Evolutionary conservation across 805 yeast genomes (phyloP).

Genomic region (Kregervanrija delftensis): DNA sequence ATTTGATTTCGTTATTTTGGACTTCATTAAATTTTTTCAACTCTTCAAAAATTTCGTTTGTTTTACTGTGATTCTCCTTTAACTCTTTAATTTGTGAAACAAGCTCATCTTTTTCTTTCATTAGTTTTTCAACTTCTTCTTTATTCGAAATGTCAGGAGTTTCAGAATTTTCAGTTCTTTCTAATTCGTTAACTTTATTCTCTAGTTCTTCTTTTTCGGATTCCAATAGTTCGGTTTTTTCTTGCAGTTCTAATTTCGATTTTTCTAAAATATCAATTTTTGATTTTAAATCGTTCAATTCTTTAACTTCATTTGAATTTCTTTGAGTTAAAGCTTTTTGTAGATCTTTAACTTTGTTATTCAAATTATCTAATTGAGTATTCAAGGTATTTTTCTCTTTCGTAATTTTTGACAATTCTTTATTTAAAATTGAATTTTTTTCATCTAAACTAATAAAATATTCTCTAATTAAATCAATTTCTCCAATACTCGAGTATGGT

Average conservation of each 20-base stretch:
- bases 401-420: conserved; percentile 52
- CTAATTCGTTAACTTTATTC: conserved; percentile 6
- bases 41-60: too few species aligned
- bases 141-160: neutral
- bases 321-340: conserved; percentile 10
- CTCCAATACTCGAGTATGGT: conserved; percentile 70
- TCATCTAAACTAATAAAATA: conserved; percentile 58
- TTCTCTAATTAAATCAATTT: conserved; percentile 62
- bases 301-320: conserved; percentile 27
- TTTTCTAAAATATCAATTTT: neutral
- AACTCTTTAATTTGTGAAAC: neutral
- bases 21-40: too few species aligned
- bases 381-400: conserved; percentile 16
- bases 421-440: conserved; percentile 53
- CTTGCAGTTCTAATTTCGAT: neutral
- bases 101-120: neutral
- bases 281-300: conserved; percentile 6
- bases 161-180: neutral
- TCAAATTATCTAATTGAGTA: conserved; percentile 8
- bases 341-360: conserved; percentile 9
- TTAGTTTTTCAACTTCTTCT: neutral
- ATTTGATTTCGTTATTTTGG: neutral
- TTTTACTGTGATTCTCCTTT: neutral
- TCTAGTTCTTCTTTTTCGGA: conserved; percentile 6
- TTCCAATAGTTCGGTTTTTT: neutral